Conservation (phyloP, 148 eudicot species). For the Rhododendron kiyosumense region DNA sequence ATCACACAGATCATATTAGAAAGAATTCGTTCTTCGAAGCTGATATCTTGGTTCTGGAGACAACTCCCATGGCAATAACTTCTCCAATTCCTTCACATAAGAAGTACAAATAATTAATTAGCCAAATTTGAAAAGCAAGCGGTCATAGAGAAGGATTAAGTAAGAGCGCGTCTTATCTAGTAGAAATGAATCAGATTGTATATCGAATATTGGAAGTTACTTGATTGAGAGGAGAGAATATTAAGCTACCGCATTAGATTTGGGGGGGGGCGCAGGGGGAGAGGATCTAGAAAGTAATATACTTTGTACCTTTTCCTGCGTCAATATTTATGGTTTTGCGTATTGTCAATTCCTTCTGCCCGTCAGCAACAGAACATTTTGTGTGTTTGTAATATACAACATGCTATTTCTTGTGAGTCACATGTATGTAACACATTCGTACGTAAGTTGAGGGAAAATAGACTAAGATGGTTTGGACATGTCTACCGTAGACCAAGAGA, state of each 20-base stretch:
- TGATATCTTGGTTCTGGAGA: slow-evolving; percentile 48
- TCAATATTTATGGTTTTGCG: not conserved
- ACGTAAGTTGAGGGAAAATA: too few relatives aligned
- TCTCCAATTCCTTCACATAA: slow-evolving; percentile 41
- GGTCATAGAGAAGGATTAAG: not conserved
- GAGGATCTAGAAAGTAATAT: too few relatives aligned
- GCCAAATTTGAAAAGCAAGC: not conserved
- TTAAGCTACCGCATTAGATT: not conserved
- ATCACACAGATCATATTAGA: slow-evolving; percentile 1
- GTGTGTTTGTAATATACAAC: too few relatives aligned
- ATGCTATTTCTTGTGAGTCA: not conserved
- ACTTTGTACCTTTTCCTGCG: not conserved
- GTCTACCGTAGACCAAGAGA: too few relatives aligned
- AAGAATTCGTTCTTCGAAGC: slow-evolving; percentile 60
- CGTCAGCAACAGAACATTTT: not conserved
- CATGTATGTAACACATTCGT: not conserved
- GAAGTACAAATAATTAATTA: not conserved
- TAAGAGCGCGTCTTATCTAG: not conserved
- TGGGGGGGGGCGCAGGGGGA: too few relatives aligned
- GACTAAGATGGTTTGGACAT: too few relatives aligned
- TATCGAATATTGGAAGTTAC: not conserved
- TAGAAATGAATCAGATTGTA: not conserved
- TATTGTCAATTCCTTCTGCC: not conserved
- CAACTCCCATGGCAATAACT: slow-evolving; percentile 12
- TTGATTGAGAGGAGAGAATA: not conserved